Evolutionary conservation across 768 basidiomycete genomes (phyloP).

Genomic region (Russula sp.): DNA sequence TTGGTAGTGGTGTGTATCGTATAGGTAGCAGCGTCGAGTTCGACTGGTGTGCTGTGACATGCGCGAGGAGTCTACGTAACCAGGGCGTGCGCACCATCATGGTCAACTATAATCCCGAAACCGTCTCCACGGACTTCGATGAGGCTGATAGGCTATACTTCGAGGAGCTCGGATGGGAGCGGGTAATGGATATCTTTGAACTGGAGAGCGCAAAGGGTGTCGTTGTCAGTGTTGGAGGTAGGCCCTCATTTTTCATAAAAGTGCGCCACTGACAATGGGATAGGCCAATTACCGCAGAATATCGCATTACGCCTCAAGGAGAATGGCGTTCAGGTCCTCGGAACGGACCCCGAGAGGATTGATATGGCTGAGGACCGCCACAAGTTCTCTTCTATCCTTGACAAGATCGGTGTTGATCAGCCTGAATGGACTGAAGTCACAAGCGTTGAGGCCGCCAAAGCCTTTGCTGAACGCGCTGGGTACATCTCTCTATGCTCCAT

Average conservation of each 20-base stretch:
- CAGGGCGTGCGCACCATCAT: conserved; percentile 96
- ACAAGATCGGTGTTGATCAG: conserved; percentile 92
- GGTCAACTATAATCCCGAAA: conserved; percentile 99
- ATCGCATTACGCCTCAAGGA: conserved; percentile 94
- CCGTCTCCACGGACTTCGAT: conserved; percentile 98
- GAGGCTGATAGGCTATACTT: conserved; percentile 99
- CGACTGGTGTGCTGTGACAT: conserved; percentile 99
- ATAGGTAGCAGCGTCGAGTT: conserved; percentile 99
- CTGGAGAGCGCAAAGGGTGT: conserved; percentile 89
- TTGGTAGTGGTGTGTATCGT: conserved; percentile 96
- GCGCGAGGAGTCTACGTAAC: conserved; percentile 83
- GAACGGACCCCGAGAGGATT: conserved; percentile 91
- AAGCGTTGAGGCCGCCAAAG: conserved; percentile 82
- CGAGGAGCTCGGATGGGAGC: conserved; percentile 95
- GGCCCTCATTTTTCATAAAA: conserved; percentile 24
- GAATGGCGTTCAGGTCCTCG: conserved; percentile 85
- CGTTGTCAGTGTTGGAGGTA: conserved; percentile 94
- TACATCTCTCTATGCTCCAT: conserved; percentile 30
- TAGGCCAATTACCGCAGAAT: conserved; percentile 96
- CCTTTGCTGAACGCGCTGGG: conserved; percentile 81
- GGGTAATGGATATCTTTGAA: conserved; percentile 99
- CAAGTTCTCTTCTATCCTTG: conserved; percentile 97
- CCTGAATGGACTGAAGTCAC: conserved; percentile 94
- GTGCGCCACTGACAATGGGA: background rate
- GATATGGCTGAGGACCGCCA: conserved; percentile 98